Percentiles rank a stretch among this genome's conserved stretches.
Evolutionary conservation across 768 basidiomycete genomes (phyloP).

Genomic region (Termitomyces sp.): DNA sequence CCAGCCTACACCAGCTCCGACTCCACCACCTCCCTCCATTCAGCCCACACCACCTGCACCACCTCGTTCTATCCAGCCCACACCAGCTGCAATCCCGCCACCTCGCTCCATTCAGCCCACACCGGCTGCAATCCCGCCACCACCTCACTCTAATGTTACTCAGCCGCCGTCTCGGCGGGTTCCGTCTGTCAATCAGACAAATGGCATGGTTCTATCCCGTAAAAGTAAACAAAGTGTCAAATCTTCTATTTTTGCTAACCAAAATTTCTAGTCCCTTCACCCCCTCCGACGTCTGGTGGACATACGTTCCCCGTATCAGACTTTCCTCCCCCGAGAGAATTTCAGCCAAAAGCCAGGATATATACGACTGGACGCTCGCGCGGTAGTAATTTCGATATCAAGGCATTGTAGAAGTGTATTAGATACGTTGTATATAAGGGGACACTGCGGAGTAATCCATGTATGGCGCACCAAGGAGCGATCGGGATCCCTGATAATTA

Average conservation of each 20-base stretch:
- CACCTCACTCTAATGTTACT: too few species aligned
- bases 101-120: too few species aligned
- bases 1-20: too few species aligned
- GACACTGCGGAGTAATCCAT: conserved; percentile 10
- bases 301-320: conserved; percentile 76
- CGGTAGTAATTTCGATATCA: conserved; percentile 71
- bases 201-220: conserved; percentile 35
- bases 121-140: too few species aligned
- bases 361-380: conserved; percentile 65
- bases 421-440: neutral
- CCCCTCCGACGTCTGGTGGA: conserved; percentile 57
- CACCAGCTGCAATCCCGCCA: too few species aligned
- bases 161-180: conserved; percentile 13
- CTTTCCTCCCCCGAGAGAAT: conserved; percentile 76
- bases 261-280: conserved; percentile 38
- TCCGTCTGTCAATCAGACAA: conserved; percentile 13
- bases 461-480: conserved; percentile 10
- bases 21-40: too few species aligned
- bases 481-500: neutral
- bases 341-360: conserved; percentile 42
- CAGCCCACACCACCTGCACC: too few species aligned
- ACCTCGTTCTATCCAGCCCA: too few species aligned
- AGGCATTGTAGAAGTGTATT: conserved; percentile 22
- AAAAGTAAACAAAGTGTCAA: conserved; percentile 40
- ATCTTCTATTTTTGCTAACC: neutral